Percentiles rank a stretch among this genome's conserved stretches.
Conservation (phyloP, 2,329 filamentous ascomycete species). For the Diaporthe ilicicola region DNA sequence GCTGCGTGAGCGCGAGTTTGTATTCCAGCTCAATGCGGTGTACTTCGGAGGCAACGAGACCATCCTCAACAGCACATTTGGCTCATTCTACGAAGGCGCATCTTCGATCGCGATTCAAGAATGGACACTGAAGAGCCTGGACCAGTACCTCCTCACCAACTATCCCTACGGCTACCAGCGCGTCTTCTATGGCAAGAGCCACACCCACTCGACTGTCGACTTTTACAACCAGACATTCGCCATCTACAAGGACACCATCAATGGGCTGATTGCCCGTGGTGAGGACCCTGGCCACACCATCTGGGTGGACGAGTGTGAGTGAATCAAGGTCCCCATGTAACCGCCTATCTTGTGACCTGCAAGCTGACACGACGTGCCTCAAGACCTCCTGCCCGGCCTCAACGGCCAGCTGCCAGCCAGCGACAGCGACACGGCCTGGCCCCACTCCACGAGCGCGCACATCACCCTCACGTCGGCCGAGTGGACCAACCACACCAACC, state of each 20-base stretch:
- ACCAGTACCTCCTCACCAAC: conserved; percentile 29
- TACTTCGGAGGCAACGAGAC: conserved; percentile 26
- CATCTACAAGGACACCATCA: conserved; percentile 27
- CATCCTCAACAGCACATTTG: conserved; percentile 10
- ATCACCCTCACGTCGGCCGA: conserved; percentile 27
- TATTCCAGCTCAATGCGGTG: conserved; percentile 25
- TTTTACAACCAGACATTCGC: conserved; percentile 27
- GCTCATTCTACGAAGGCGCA: conserved; percentile 22
- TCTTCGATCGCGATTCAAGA: not conserved
- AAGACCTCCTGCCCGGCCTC: conserved; percentile 25
- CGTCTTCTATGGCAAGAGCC: conserved; percentile 29
- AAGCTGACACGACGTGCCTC: not conserved
- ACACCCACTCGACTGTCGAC: conserved; percentile 11
- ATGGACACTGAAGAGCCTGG: conserved; percentile 21
- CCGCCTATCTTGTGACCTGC: not conserved
- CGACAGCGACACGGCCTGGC: conserved; percentile 29
- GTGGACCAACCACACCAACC: conserved; percentile 30
- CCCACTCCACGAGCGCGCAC: conserved; percentile 26
- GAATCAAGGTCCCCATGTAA: not conserved
- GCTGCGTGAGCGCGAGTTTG: conserved; percentile 23
- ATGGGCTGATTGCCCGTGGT: conserved; percentile 23
- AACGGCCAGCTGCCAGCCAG: conserved; percentile 12
- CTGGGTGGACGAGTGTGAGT: conserved; percentile 30
- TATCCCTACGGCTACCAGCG: conserved; percentile 29
- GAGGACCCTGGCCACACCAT: conserved; percentile 27